A percentile compares a stretch with the other conserved stretches of the same genome.
phyloP scores from a whole-genome alignment of 345 rosid species.

The Noccaea caerulescens region DNA sequence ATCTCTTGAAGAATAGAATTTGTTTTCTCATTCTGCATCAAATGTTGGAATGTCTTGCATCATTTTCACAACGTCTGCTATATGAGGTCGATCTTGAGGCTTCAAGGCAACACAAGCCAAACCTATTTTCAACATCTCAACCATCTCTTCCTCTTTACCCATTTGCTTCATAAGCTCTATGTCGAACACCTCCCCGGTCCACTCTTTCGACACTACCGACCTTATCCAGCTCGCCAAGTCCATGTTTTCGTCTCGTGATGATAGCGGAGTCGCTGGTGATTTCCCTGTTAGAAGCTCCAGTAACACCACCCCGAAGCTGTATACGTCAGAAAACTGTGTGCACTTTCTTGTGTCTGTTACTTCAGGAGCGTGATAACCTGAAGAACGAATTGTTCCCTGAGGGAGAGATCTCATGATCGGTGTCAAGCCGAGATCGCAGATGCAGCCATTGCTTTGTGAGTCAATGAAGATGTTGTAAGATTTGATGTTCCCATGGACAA shows the following conservation, averaged over 20 bases:
- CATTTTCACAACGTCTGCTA: slow-evolving; percentile 57
- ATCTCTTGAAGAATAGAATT: slow-evolving; percentile 40
- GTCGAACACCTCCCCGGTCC: slow-evolving; percentile 89
- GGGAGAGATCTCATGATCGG: slow-evolving; percentile 55
- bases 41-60: slow-evolving; percentile 57
- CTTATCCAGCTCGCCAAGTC: slow-evolving; percentile 80
- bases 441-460: slow-evolving; percentile 51
- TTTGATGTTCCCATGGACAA: slow-evolving; percentile 67
- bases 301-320: slow-evolving; percentile 79
- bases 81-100: slow-evolving; percentile 64
- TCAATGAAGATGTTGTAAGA: slow-evolving; percentile 67
- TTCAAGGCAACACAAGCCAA: slow-evolving; percentile 63
- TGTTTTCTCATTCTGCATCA: slow-evolving; percentile 46
- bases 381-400: slow-evolving; percentile 42
- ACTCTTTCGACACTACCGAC: slow-evolving; percentile 74
- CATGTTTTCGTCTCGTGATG: slow-evolving; percentile 52
- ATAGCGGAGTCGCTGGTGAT: slow-evolving; percentile 58
- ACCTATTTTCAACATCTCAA: slow-evolving; percentile 75
- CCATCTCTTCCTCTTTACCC: slow-evolving; percentile 71
- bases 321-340: slow-evolving; percentile 69
- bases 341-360: slow-evolving; percentile 57
- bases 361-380: slow-evolving; percentile 73
- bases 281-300: slow-evolving; percentile 78
- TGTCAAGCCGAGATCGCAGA: slow-evolving; percentile 64
- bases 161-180: slow-evolving; percentile 60